phyloP scores from a whole-genome alignment of 306 rosid species.

The Quercus wislizeni region DNA sequence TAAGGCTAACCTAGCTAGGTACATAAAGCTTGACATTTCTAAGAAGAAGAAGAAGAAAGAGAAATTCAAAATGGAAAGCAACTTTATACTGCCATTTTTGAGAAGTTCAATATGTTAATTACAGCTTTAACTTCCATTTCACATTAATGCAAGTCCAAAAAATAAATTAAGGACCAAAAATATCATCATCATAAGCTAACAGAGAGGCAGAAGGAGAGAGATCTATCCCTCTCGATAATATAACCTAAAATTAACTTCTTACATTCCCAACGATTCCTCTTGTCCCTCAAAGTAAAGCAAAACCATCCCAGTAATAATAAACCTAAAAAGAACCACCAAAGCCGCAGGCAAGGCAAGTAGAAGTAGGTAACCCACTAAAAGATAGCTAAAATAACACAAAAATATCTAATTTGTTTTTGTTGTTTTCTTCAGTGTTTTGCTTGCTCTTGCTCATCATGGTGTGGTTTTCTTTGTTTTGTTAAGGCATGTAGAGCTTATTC shows the following conservation, averaged over 20 bases:
- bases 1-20: no score
- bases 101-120: conserved; percentile 1
- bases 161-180: background rate
- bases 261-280: conserved; percentile 51
- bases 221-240: conserved; percentile 32
- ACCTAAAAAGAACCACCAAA: conserved; percentile 11
- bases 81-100: no score
- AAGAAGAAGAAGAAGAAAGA: background rate
- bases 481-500: conserved; percentile 81
- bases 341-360: background rate
- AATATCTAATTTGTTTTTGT: background rate
- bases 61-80: background rate
- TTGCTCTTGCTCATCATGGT: background rate
- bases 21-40: background rate
- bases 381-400: background rate
- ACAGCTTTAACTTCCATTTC: conserved; percentile 12
- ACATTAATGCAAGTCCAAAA: conserved; percentile 4
- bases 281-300: conserved; percentile 26
- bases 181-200: background rate
- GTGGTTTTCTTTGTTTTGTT: background rate
- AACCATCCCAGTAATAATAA: background rate
- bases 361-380: conserved; percentile 16
- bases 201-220: background rate
- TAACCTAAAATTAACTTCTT: conserved; percentile 41
- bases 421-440: background rate